Evolutionary conservation across 1,284 basidiomycete species (phyloP), one percentile per base, ranked within the genome.

Genomic region (Moesziomyces sp.): DNA sequence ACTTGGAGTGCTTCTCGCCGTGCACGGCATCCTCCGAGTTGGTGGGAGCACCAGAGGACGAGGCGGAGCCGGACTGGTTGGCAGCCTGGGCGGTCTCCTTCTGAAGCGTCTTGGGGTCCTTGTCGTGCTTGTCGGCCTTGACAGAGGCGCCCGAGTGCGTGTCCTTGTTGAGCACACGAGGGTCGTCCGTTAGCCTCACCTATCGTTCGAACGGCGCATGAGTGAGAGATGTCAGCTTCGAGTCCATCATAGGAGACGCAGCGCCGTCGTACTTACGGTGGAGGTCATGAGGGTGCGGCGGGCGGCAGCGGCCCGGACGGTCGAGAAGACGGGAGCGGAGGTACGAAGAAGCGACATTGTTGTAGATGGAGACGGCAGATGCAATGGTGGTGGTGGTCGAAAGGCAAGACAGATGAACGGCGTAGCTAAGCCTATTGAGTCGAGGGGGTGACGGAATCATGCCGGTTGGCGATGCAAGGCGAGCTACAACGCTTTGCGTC

Each of bases 1-100:
- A 45, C 38, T 73, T 70, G 46, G 14, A 14, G 55, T 76, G 65
- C 49, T 78, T 79, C 24, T 76, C 73, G 42, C 57, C 76, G 53
- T 76, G 68, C 19, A 78, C 67, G 7, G 76, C 62, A 26, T 69
- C 77, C 51, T 79, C 77, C 0, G 76, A 77, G 43, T 68, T 34
- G 10, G 76, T 76, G 18, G 73, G 58, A 2, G 24, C 34, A n/a
- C 58, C 28, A 26, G 63, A 58, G n/a, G 44, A 45, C 14, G 38
- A 40, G 3, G 28, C 16, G 40, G 45, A 21, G 18, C 38, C n/a
- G 3, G 24, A 35, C 38, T 58, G 34, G 52, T 68, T 61, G 54
- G 49, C 58, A 13, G 60, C 45, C 8, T 50, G 19, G 6, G 71
- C 44, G 23, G 57, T 61, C 47, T 77, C 76, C 42, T 67, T 48